phyloP scores from a whole-genome alignment of 768 basidiomycete genomes.

The Amanita exitialis region DNA sequence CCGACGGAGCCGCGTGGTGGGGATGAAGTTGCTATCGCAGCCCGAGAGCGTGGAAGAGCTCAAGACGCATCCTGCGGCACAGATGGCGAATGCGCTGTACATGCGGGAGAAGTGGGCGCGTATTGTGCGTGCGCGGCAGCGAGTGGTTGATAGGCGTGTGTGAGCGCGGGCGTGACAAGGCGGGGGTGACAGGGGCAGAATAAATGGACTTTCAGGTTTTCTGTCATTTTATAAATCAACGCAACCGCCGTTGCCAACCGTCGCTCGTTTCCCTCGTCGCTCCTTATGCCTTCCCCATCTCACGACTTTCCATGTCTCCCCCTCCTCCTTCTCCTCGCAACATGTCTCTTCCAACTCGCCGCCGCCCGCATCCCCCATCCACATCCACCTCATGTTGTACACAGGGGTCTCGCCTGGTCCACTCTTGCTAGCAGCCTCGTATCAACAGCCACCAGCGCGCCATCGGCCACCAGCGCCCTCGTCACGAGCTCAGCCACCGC shows the following conservation, averaged over 20 bases:
- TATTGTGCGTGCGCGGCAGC: neutral
- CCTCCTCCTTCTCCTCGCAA: constrained; percentile 41
- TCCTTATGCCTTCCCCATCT: neutral
- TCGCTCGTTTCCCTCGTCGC: neutral
- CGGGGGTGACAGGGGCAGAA: neutral
- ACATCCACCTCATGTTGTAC: constrained; percentile 15
- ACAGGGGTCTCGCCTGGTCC: constrained; percentile 18
- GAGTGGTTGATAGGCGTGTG: no score
- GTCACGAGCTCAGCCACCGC: constrained; percentile 11
- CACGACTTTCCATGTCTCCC: constrained; percentile 37
- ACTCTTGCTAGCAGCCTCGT: constrained; percentile 4
- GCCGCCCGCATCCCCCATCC: constrained; percentile 30
- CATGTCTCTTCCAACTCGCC: constrained; percentile 38
- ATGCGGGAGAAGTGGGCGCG: neutral
- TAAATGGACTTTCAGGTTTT: neutral
- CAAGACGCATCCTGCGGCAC: neutral
- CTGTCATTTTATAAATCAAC: neutral
- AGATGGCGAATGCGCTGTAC: neutral
- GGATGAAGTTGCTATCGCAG: neutral
- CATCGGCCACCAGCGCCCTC: constrained; percentile 9
- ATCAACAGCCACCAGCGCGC: neutral
- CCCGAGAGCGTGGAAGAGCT: neutral
- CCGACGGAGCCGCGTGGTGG: neutral
- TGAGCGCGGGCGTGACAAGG: neutral
- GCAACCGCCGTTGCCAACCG: neutral